Conservation (phyloP, 176 grass and related monocot species). For the Ananas comosus region DNA sequence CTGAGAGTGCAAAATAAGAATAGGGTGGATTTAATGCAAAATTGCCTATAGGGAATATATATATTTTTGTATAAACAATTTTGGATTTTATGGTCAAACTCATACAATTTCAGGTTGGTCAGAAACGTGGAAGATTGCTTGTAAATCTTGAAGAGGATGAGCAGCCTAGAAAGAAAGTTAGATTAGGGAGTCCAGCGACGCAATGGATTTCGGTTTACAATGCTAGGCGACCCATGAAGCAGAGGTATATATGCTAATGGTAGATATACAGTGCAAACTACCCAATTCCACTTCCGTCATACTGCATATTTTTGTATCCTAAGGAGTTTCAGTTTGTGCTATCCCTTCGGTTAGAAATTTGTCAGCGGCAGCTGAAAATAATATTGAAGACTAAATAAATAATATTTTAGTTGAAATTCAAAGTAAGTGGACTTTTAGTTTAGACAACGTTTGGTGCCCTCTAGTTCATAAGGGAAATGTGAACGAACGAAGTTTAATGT, state of each 20-base stretch:
- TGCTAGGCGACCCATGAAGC: constrained; percentile 76
- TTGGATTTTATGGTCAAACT: background rate
- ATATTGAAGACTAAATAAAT: no score
- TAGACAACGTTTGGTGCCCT: no score
- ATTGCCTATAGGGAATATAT: no score
- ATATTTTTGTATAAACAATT: background rate
- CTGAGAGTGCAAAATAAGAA: no score
- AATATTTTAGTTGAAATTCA: no score
- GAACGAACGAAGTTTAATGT: no score
- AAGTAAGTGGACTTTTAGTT: no score
- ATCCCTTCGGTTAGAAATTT: no score
- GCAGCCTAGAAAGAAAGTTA: constrained; percentile 74
- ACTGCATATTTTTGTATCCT: background rate
- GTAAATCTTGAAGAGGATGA: constrained; percentile 67
- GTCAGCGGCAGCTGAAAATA: no score
- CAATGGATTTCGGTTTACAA: constrained; percentile 96
- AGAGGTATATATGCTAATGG: constrained; percentile 39
- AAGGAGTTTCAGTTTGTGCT: no score
- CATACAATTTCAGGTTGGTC: constrained; percentile 45
- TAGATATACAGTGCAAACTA: constrained; percentile 14
- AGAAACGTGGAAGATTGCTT: constrained; percentile 63
- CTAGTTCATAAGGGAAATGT: no score
- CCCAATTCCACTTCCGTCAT: background rate
- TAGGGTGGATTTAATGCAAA: no score
- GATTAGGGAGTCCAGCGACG: constrained; percentile 53